Conservation (phyloP, 2,329 filamentous ascomycete genomes). For the Phaeosphaeriaceae sp. region DNA sequence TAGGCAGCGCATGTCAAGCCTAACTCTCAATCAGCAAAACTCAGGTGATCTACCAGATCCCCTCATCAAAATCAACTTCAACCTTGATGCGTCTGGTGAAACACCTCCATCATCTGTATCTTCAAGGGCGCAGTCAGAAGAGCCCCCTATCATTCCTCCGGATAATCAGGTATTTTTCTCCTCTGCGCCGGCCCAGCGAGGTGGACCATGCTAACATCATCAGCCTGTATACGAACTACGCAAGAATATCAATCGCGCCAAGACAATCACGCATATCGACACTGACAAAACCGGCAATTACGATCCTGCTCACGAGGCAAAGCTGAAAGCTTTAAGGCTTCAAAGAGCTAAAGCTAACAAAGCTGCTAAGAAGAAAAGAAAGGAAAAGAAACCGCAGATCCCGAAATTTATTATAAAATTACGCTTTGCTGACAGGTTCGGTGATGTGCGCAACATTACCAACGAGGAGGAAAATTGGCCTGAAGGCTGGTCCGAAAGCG, state of each 20-base stretch:
- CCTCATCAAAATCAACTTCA: conserved; percentile 8
- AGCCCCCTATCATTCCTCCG: conserved; percentile 15
- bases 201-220: conserved; percentile 4
- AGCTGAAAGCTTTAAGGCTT: conserved; percentile 3
- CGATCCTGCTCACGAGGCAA: conserved; percentile 30
- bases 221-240: conserved; percentile 30
- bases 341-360: conserved; percentile 20
- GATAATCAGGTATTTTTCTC: conserved; percentile 11
- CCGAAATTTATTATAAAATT: conserved; percentile 29
- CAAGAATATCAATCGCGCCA: conserved; percentile 28
- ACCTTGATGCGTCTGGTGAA: conserved; percentile 8
- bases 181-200: too few relatives aligned
- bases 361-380: conserved; percentile 17
- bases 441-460: conserved; percentile 29
- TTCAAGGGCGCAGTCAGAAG: conserved; percentile 20
- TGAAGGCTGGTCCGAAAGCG: conserved; percentile 25
- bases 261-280: conserved; percentile 41
- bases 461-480: conserved; percentile 39
- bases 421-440: conserved; percentile 12
- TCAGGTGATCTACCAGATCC: neutral
- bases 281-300: conserved; percentile 48
- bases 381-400: conserved; percentile 5
- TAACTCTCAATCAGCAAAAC: conserved; percentile 16
- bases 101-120: conserved; percentile 3
- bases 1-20: conserved; percentile 17